A percentile compares a stretch with the other conserved stretches of the same genome.
phyloP scores from a whole-genome alignment of 2,329 filamentous ascomycete species.

The Microdochium bolleyi region DNA sequence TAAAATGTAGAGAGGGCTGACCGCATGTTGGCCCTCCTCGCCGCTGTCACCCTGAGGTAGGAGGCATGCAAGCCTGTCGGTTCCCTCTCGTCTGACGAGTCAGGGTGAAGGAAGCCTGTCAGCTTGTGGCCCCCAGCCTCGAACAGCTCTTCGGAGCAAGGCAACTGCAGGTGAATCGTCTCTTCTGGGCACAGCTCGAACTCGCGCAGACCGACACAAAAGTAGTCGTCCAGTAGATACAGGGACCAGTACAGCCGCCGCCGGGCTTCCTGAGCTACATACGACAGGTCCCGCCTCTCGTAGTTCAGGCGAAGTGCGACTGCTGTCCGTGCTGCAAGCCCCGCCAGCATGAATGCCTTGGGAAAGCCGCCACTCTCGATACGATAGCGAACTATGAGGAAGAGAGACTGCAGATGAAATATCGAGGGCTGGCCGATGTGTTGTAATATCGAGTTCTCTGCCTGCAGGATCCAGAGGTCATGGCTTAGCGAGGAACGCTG shows the following conservation, averaged over 20 bases:
- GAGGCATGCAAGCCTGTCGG: conserved; percentile 13
- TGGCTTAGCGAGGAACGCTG: conserved; percentile 12
- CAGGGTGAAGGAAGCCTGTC: conserved; percentile 13
- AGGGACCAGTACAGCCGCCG: conserved; percentile 30
- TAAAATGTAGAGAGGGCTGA: conserved; percentile 3
- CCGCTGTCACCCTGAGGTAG: conserved; percentile 15
- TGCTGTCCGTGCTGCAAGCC: conserved; percentile 24
- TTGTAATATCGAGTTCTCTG: conserved; percentile 21
- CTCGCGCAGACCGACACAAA: conserved; percentile 30
- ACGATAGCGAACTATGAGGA: conserved; percentile 20
- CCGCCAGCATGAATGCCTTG: conserved; percentile 25
- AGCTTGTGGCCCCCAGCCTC: conserved; percentile 12
- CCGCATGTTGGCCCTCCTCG: conserved; percentile 19
- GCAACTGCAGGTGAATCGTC: conserved; percentile 27
- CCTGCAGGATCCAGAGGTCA: conserved; percentile 19
- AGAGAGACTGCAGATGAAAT: conserved; percentile 21
- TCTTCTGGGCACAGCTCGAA: conserved; percentile 30
- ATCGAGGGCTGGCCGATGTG: conserved; percentile 22
- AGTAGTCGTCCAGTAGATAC: conserved; percentile 29
- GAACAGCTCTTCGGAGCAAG: conserved; percentile 24
- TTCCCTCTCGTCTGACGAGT: conserved; percentile 5
- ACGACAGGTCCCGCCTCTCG: conserved; percentile 23
- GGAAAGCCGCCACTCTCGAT: conserved; percentile 23
- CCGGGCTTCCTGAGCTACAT: conserved; percentile 26
- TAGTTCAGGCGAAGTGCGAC: conserved; percentile 30